Evolutionary conservation across 2,329 filamentous ascomycete genomes (phyloP).

Genomic region (Trichocomaceae sp.): DNA sequence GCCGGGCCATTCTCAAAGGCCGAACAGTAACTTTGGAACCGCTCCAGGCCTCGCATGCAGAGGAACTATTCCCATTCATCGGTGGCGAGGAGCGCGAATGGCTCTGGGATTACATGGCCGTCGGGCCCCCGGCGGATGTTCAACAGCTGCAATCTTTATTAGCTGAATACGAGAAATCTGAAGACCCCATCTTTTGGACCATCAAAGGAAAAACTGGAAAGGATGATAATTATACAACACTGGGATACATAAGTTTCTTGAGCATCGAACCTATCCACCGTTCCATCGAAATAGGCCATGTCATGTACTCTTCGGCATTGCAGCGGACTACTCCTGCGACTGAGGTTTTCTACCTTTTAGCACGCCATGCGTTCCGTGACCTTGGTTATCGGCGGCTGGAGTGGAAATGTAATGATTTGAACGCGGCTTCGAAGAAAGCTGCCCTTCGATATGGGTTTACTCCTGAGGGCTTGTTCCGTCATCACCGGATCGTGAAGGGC

Average conservation of each 20-base stretch:
- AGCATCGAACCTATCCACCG: slow-evolving; percentile 42
- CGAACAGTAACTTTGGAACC: slow-evolving; percentile 25
- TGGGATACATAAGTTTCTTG: slow-evolving; percentile 31
- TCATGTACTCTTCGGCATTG: slow-evolving; percentile 46
- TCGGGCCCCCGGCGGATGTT: slow-evolving; percentile 30
- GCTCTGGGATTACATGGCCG: slow-evolving; percentile 40
- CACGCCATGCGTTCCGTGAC: slow-evolving; percentile 47
- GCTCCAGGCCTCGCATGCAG: slow-evolving; percentile 23
- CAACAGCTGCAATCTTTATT: slow-evolving; percentile 26
- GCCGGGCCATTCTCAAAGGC: slow-evolving; percentile 17
- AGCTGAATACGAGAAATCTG: slow-evolving; percentile 18
- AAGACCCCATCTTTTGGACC: slow-evolving; percentile 41
- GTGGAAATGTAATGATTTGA: slow-evolving; percentile 57
- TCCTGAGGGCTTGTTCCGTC: slow-evolving; percentile 54
- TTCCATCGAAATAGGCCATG: slow-evolving; percentile 51
- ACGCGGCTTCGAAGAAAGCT: slow-evolving; percentile 48
- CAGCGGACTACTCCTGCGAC: slow-evolving; percentile 52
- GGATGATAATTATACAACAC: slow-evolving; percentile 20
- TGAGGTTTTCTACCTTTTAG: slow-evolving; percentile 51
- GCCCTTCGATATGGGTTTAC: slow-evolving; percentile 52
- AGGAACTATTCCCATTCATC: slow-evolving; percentile 24
- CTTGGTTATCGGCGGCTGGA: slow-evolving; percentile 52
- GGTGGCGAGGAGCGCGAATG: slow-evolving; percentile 20
- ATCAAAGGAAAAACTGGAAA: slow-evolving; percentile 17
- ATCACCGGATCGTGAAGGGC: slow-evolving; percentile 54